These are phyloP conservation scores for Annulohypoxylon maeteangense DNA, from an alignment of 495 filamentous ascomycete species.

Conservation along the genomic window DNA sequence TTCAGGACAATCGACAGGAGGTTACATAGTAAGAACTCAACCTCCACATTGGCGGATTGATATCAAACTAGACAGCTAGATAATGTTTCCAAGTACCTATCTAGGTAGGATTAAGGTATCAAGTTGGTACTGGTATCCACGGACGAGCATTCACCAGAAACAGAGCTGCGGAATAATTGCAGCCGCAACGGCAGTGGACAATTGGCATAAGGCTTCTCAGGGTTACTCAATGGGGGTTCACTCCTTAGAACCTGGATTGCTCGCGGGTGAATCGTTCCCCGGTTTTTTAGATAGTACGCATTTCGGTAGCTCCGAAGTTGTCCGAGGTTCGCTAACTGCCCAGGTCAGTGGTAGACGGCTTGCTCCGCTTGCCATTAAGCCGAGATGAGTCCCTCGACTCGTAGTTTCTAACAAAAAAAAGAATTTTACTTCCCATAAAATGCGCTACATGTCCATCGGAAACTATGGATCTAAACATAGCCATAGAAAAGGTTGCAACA, in stretches of 20 bases:
- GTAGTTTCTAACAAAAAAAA: conserved; percentile 11
- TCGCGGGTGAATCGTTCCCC: conserved; percentile 32
- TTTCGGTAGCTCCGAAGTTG: conserved; percentile 40
- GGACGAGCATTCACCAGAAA: conserved; percentile 13
- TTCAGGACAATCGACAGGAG: conserved; percentile 2
- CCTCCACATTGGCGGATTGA: neutral
- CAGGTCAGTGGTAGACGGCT: neutral
- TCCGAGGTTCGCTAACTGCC: conserved; percentile 27
- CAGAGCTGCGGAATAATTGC: conserved; percentile 24
- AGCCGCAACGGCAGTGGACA: conserved; percentile 19
- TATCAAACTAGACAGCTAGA: conserved; percentile 9
- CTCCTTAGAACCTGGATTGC: conserved; percentile 30
- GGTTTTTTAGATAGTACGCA: conserved; percentile 18
- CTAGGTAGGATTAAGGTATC: too few species aligned
- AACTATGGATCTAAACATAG: neutral
- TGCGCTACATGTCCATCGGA: neutral
- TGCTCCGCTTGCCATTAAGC: conserved; percentile 34
- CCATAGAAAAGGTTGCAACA: neutral
- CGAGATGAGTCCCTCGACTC: conserved; percentile 39
- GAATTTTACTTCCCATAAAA: neutral
- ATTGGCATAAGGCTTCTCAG: conserved; percentile 16
- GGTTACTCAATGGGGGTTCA: conserved; percentile 32
- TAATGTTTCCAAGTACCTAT: neutral
- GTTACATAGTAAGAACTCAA: neutral
- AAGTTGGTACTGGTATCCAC: too few species aligned